Percentiles rank a stretch among this genome's conserved stretches.
Evolutionary conservation across 495 filamentous ascomycete species (phyloP).

Genomic region (Penicillium roqueforti): DNA sequence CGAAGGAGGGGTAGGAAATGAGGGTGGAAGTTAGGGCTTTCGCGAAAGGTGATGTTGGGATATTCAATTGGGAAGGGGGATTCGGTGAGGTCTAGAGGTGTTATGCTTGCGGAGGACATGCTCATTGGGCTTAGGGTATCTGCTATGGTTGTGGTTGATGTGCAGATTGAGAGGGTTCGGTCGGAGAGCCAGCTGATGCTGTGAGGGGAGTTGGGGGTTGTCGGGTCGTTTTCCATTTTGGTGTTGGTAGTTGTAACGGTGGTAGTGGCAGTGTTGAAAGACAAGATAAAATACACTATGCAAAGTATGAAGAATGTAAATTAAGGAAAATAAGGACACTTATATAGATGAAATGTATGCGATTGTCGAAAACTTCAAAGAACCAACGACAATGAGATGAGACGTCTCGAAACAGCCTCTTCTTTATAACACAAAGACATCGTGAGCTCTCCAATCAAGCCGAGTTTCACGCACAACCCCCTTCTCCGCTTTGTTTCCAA

Average conservation of each 20-base stretch:
- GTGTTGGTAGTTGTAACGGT: no score
- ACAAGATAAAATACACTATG: neutral
- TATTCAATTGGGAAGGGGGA: neutral
- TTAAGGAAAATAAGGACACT: neutral
- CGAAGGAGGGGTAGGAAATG: constrained; percentile 24
- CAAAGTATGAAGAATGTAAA: neutral
- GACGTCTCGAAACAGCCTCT: constrained; percentile 11
- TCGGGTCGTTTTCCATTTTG: neutral
- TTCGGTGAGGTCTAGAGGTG: neutral
- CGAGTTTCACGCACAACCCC: neutral
- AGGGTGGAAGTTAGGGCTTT: constrained; percentile 15
- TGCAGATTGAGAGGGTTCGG: neutral
- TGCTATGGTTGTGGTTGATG: neutral
- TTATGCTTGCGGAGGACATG: neutral
- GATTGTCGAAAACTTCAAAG: constrained; percentile 4
- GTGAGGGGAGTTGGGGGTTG: neutral
- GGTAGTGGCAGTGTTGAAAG: neutral
- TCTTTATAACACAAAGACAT: constrained; percentile 1
- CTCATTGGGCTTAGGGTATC: neutral
- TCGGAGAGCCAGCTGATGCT: neutral
- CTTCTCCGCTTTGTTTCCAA: constrained; percentile 12
- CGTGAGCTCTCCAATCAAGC: neutral
- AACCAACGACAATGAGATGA: constrained; percentile 10
- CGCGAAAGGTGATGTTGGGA: neutral
- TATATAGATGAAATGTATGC: constrained; percentile 3